Base-by-base conservation (phyloP, 805 yeast genomes). In the Ascoidea asiatica region DNA sequence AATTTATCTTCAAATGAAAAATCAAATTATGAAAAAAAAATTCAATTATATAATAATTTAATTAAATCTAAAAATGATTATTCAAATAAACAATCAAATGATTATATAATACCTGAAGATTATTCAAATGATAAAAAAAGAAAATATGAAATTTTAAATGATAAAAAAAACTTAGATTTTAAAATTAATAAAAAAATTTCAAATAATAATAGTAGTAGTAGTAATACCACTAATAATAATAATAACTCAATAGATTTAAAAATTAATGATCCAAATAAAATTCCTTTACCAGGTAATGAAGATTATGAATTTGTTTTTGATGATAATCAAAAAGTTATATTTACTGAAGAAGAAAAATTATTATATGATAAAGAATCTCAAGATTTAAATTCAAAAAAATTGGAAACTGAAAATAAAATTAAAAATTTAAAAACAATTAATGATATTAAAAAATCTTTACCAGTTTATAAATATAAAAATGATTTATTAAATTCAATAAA, bases 271-370 rank as follows among this genome's bases (percentile, higher is more conserved):
- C 63, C 63, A 19, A 75, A 71, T 52, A 68, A 66, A 42, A 65
- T 72, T 19, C 54, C 58, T 15, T 55, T 69, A 1, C 67, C 71
- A 0, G 63, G 63, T 2, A 68, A 58, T 21, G 66, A 67, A 5
- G 59, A 76, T 37, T 84, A 81, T 53, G 94, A 83, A n/a, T 86
- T 69, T 60, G 90, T 86, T 1, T 82, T 81, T 61, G 92, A 85
- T 56, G 75, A 76, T 33, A 61, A 75, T 0, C 84, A 80, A 50
- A 67, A 67, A 41, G 73, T 79, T 29, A 72, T 76, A 18, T 79
- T 76, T 50, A 53, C 55, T 2, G 61, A 52, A 37, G 57, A 56
- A 38, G 56, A 61, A 17, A 54, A 54, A 8, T 44, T 48, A 21
- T 43, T 54, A 19, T 19, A 45, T 8, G 44, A 48, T 17, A 48